Evolutionary conservation across 23 red algal species (phyloP), one percentile per base, ranked within the genome.

Genomic region (Gracilaria gracilis): DNA sequence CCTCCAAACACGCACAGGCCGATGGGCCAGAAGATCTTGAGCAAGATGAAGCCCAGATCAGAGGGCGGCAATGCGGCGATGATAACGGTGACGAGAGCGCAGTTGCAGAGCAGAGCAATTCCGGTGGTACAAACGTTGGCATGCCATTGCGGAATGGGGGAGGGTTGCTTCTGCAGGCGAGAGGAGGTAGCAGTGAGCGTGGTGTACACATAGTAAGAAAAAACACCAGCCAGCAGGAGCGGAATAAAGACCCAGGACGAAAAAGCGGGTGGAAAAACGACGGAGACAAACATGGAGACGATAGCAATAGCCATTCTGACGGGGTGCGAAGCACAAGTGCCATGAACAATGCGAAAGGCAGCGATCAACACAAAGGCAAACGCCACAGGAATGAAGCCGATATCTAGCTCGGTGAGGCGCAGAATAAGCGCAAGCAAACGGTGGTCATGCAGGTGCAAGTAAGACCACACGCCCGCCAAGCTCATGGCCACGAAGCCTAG

Each of bases 21-120:
- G 80, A 95, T 91, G 24, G 59, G 79, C 93, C 93, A 95, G 49
- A 91, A 95, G 42, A 88, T 82, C 67, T 81, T 89, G 42, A 85
- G 53, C 23, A 95, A 19, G 9, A n/a, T 35, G 57, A 28, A 42
- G 21, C 81, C 81, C 16, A 94, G 47, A 44, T 79, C 40, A 23
- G 79, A 75, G 1, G 21, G 1, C 24, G 80, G 70, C 85, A 67
- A 59, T 8, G 79, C 67, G 54, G 71, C 33, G 39, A 88, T 34
- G 9, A 85, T 81, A 0, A 86, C 24, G 21, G 92, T 88, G 16
- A 81, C 42, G 34, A 65, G 54, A 0, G 65, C 64, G 29, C 55
- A 70, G 33, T 82, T 79, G 44, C 1, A n/a, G 40, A 95, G 74
- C 29, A 95, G 51, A 31, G 58, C 51, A 33, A 80, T 57, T 14